phyloP scores from a whole-genome alignment of 805 yeast species.

The Schwanniomyces yamadae region DNA sequence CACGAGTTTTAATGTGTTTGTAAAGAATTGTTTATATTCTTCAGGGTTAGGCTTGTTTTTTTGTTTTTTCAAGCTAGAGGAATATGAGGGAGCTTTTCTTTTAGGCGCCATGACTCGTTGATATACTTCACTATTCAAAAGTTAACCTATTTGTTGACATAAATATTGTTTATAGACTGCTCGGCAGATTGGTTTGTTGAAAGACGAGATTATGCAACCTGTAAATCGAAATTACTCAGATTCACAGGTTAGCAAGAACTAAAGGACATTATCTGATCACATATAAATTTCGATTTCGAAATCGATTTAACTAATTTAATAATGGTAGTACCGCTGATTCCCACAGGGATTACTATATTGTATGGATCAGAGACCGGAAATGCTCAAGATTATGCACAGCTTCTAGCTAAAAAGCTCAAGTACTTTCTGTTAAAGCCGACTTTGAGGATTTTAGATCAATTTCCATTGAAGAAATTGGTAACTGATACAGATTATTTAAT shows the following conservation, averaged over 20 bases:
- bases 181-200: too few species aligned
- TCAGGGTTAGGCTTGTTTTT: slow-evolving; percentile 19
- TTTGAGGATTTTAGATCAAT: slow-evolving; percentile 58
- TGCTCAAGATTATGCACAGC: slow-evolving; percentile 78
- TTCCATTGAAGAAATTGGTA: slow-evolving; percentile 53
- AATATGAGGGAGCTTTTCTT: slow-evolving; percentile 13
- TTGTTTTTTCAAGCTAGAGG: slow-evolving; percentile 13
- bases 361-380: slow-evolving; percentile 95
- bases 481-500: slow-evolving; percentile 47
- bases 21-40: slow-evolving; percentile 28
- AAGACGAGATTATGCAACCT: slow-evolving; percentile 6
- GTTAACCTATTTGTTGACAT: neutral
- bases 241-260: slow-evolving; percentile 1
- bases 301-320: too few species aligned
- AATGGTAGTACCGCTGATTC: too few species aligned
- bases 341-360: slow-evolving; percentile 51
- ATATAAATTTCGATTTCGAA: too few species aligned
- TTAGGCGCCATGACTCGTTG: slow-evolving; percentile 27
- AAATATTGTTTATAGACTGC: too few species aligned
- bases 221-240: neutral
- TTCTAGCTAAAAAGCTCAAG: slow-evolving; percentile 54
- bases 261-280: neutral
- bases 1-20: slow-evolving; percentile 31
- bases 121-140: too few species aligned
- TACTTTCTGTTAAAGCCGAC: slow-evolving; percentile 50